Conservation (phyloP, 2,329 filamentous ascomycete genomes). For the Pseudogymnoascus sp. region DNA sequence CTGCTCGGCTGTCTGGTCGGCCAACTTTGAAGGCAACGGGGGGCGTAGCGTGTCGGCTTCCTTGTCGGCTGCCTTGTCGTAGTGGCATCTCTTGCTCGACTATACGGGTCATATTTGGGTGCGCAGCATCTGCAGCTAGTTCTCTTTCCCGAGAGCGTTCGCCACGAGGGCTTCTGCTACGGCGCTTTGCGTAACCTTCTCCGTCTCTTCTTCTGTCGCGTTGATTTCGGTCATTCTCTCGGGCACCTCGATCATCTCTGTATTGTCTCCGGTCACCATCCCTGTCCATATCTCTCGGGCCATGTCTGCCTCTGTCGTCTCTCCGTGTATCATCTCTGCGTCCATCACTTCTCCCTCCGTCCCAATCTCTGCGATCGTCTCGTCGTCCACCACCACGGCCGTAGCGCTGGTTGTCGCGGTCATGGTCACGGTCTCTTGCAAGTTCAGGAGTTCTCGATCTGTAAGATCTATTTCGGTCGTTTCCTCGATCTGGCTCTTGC, state of each 20-base stretch:
- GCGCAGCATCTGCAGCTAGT: background rate
- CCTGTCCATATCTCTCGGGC: slow-evolving; percentile 32
- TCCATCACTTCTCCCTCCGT: slow-evolving; percentile 30
- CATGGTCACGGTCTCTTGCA: slow-evolving; percentile 24
- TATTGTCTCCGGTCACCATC: slow-evolving; percentile 2
- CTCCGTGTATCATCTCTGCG: slow-evolving; percentile 29
- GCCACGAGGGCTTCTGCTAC: slow-evolving; percentile 14
- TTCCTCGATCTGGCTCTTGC: slow-evolving; percentile 23
- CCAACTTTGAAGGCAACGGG: slow-evolving; percentile 28
- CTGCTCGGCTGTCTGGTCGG: background rate
- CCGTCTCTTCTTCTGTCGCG: slow-evolving; percentile 5
- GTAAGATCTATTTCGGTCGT: slow-evolving; percentile 29
- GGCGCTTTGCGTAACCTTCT: background rate
- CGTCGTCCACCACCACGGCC: slow-evolving; percentile 13
- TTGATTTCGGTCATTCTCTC: slow-evolving; percentile 21
- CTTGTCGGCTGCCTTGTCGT: slow-evolving; percentile 17
- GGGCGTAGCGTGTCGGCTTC: slow-evolving; percentile 22
- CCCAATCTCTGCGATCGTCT: slow-evolving; percentile 31
- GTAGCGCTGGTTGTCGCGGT: slow-evolving; percentile 6
- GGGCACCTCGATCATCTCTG: slow-evolving; percentile 17
- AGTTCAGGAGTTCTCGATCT: slow-evolving; percentile 15
- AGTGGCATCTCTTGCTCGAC: slow-evolving; percentile 1
- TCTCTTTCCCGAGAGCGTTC: slow-evolving; percentile 9
- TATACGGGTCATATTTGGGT: background rate
- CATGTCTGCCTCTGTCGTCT: slow-evolving; percentile 27